Percentiles rank a stretch among this genome's conserved stretches.
Evolutionary conservation across 2,329 filamentous ascomycete genomes (phyloP).

Genomic region (Leptographium wingfieldii): DNA sequence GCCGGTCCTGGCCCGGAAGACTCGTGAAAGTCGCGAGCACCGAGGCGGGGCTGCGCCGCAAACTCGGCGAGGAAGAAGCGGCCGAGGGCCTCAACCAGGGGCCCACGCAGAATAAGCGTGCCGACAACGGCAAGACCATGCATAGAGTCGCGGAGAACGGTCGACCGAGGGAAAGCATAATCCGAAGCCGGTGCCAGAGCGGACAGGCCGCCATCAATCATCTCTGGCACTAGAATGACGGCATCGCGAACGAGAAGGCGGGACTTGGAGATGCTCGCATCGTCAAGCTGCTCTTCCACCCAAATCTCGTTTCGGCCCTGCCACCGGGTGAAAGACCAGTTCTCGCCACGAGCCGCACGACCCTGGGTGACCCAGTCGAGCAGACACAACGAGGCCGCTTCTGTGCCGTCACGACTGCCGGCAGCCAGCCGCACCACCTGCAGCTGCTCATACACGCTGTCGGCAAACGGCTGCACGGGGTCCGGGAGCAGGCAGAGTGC

Average conservation of each 20-base stretch:
- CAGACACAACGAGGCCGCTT: conserved; percentile 52
- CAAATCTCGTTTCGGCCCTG: conserved; percentile 83
- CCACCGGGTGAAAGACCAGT: conserved; percentile 76
- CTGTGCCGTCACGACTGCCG: conserved; percentile 21
- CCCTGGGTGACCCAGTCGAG: conserved; percentile 94
- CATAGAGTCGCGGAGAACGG: conserved; percentile 48
- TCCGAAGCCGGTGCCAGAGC: conserved; percentile 20
- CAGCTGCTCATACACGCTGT: conserved; percentile 70
- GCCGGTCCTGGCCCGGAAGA: conserved; percentile 25
- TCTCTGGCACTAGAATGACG: conserved; percentile 43
- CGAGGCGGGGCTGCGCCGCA: conserved; percentile 63
- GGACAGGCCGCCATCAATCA: conserved; percentile 12
- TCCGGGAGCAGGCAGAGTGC: conserved; percentile 67
- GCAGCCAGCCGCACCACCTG: conserved; percentile 59
- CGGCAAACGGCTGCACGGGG: conserved; percentile 80
- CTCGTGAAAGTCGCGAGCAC: conserved; percentile 62
- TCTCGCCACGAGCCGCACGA: conserved; percentile 69
- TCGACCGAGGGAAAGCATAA: neutral
- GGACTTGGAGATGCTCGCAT: conserved; percentile 10
- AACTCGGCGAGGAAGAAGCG: conserved; percentile 74
- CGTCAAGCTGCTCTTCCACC: conserved; percentile 14
- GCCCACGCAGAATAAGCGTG: conserved; percentile 71
- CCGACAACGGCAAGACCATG: conserved; percentile 66
- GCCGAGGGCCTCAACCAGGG: conserved; percentile 51
- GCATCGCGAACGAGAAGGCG: conserved; percentile 76